Evolutionary conservation across 306 rosid genomes (phyloP), one percentile per base, ranked within the genome.

Genomic region (Corylus heterophylla): DNA sequence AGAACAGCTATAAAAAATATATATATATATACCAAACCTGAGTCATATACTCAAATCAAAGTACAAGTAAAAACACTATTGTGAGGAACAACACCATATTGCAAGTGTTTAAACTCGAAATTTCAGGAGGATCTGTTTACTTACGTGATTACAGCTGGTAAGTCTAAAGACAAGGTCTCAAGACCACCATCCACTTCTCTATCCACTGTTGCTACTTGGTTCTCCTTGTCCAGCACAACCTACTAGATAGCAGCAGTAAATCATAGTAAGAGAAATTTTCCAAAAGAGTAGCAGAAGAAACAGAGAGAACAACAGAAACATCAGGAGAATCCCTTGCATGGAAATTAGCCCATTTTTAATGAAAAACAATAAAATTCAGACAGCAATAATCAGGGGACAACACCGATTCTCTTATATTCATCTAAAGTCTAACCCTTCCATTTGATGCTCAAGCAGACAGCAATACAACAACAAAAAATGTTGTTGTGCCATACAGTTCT

Each of bases 131-230:
- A 87, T 55, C 67, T 20, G 64, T 74, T 74, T 16, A 79, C 99
- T 84, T 73, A 93, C 97, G 97, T 96, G 89, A 96, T 90, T 64
- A 96, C 97, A 10, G 98, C 99, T 2, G 97, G 99, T 75, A 96
- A 86, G 75, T 96, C 88, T 79, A 96, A 83, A 77, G 75, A 80
- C 70, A 93, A 63, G 49, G 98, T 93, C 83, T 96, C 99, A 2
- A 91, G 94, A 62, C 98, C 98, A 70, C 90, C 98, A 55, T 93
- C 99, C 50, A 91, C 96, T 86, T 96, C 98, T 85, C 99, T 89
- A 80, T 91, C 98, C 68, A 91, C 97, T 5, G 96, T 93, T 78
- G 86, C 94, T 20, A 69, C 81, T 55, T 83, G 91, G 78, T 91
- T 96, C 84, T 89, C 97, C 84, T 88, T 96, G 73, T 96, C 97